A percentile compares a stretch with the other conserved stretches of the same genome.
Evolutionary conservation across 1,139 yeast species (phyloP).

Genomic region (Diutina neorugosa): DNA sequence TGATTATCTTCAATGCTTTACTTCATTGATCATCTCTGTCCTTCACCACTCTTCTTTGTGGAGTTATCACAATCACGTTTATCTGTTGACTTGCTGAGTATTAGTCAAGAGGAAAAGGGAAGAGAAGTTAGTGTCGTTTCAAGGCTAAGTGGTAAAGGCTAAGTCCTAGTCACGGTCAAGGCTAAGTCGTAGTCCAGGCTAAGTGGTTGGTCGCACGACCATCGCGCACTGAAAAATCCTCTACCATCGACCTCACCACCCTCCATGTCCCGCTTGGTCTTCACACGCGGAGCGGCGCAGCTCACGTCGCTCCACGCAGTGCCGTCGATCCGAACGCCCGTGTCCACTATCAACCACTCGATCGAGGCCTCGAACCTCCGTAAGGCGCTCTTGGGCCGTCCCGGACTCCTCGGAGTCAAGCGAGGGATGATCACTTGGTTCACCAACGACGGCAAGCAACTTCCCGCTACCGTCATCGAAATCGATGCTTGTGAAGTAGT

Average conservation of each 20-base stretch:
- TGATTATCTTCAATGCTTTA: no score
- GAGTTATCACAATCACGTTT: no score
- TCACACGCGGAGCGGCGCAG: slow-evolving; percentile 31
- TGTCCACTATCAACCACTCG: slow-evolving; percentile 39
- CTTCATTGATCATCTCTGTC: no score
- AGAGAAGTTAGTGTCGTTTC: no score
- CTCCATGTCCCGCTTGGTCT: slow-evolving; percentile 5
- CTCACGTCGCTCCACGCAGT: slow-evolving; percentile 43
- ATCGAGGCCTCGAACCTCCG: slow-evolving; percentile 48
- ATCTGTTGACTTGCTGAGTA: no score
- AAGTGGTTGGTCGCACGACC: slow-evolving; percentile 3
- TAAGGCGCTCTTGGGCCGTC: slow-evolving; percentile 57
- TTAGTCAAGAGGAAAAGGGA: no score
- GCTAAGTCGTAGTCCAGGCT: no score
- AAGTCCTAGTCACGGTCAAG: no score
- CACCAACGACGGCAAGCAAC: slow-evolving; percentile 51
- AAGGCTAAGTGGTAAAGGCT: no score
- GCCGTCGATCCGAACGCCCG: slow-evolving; percentile 31
- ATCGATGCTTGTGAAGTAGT: slow-evolving; percentile 83
- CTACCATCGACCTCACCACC: background rate
- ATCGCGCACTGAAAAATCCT: background rate
- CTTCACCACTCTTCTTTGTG: no score
- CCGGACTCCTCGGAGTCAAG: slow-evolving; percentile 77
- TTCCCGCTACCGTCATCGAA: slow-evolving; percentile 78
- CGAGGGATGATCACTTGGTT: slow-evolving; percentile 88